Conservation (phyloP, 345 rosid species). For the Anastatica hierochuntica region DNA sequence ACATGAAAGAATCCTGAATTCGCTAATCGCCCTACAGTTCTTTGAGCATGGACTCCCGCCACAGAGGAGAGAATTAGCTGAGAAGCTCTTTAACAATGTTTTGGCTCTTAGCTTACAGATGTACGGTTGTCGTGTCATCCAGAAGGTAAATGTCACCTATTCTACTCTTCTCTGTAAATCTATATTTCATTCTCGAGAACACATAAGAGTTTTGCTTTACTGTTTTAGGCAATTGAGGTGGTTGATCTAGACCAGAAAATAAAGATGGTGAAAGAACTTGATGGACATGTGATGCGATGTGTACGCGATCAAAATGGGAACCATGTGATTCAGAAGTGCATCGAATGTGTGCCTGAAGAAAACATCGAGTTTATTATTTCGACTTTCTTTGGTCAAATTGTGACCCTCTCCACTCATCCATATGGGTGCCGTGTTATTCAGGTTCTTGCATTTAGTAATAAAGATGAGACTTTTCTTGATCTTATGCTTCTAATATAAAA, state of each 20-base stretch:
- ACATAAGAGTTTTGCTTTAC: background rate
- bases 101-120: slow-evolving; percentile 87
- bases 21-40: slow-evolving; percentile 37
- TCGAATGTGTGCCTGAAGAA: slow-evolving; percentile 88
- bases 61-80: slow-evolving; percentile 78
- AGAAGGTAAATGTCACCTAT: slow-evolving; percentile 86
- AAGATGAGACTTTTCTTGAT: background rate
- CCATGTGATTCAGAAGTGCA: slow-evolving; percentile 96
- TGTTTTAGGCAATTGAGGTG: slow-evolving; percentile 75
- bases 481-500: background rate
- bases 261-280: slow-evolving; percentile 85
- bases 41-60: slow-evolving; percentile 88
- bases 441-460: slow-evolving; percentile 28
- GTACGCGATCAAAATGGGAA: slow-evolving; percentile 98
- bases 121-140: slow-evolving; percentile 98
- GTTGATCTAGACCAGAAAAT: slow-evolving; percentile 85
- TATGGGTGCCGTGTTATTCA: slow-evolving; percentile 98
- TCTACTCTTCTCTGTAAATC: no score
- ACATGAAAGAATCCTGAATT: background rate
- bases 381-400: slow-evolving; percentile 85
- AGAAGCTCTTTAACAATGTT: slow-evolving; percentile 70
- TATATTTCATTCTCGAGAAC: background rate
- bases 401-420: slow-evolving; percentile 78
- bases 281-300: slow-evolving; percentile 85
- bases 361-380: slow-evolving; percentile 66